phyloP scores from a whole-genome alignment of 2,329 filamentous ascomycete species.

The Monilinia vaccinii-corymbosi region DNA sequence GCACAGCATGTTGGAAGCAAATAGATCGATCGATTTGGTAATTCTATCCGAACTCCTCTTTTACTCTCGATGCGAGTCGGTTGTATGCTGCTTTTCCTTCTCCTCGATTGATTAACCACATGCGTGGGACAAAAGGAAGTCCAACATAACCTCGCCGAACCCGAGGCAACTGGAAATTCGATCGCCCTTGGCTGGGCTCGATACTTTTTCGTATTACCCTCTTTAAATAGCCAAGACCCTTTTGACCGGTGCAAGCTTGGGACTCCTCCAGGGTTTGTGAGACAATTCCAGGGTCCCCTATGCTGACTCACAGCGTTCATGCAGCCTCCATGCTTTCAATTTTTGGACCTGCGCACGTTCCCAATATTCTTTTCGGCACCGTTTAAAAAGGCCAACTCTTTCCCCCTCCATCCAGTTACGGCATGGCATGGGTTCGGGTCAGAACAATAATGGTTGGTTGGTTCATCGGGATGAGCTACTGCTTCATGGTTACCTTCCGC shows the following conservation, averaged over 20 bases:
- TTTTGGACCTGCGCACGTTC: constrained; percentile 9
- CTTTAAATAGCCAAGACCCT: neutral
- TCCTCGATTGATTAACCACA: neutral
- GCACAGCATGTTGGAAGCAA: neutral
- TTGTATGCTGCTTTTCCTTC: neutral
- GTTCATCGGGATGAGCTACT: neutral
- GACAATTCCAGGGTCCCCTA: neutral
- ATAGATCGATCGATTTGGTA: constrained; percentile 1
- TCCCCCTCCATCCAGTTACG: neutral
- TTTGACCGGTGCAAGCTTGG: neutral
- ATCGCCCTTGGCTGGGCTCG: neutral
- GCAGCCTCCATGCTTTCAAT: constrained; percentile 9
- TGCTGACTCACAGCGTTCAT: constrained; percentile 3
- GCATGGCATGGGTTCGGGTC: neutral
- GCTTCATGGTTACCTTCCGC: neutral
- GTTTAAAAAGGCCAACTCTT: neutral
- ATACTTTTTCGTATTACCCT: neutral
- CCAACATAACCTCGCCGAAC: neutral
- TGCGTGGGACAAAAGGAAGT: neutral
- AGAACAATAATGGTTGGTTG: neutral
- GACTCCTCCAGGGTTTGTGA: neutral
- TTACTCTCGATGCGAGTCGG: neutral
- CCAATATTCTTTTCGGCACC: neutral
- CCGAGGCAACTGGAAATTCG: neutral
- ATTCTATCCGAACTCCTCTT: neutral